Conservation (phyloP, 2,329 filamentous ascomycete species). For the Penicillium sp. region DNA sequence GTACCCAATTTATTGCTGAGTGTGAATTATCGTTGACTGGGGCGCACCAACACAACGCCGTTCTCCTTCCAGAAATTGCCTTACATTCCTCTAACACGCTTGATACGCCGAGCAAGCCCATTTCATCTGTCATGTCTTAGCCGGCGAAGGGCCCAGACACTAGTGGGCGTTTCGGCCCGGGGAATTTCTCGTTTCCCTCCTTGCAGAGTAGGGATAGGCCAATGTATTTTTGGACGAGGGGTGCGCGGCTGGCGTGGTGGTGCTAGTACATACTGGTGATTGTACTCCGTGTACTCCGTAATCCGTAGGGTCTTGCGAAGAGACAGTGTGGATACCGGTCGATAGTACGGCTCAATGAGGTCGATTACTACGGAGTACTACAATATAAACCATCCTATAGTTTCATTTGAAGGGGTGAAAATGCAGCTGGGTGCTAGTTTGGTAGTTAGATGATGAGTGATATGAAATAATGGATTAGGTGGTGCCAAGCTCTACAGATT, state of each 20-base stretch:
- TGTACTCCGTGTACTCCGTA: not conserved
- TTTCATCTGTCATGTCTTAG: not conserved
- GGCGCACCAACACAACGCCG: not conserved
- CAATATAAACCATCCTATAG: not conserved
- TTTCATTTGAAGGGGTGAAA: not conserved
- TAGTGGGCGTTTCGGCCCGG: not conserved
- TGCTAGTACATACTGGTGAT: not conserved
- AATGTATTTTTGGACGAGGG: not conserved
- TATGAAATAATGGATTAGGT: not conserved
- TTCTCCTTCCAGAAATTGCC: not conserved
- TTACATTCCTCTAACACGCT: not conserved
- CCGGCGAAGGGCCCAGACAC: not conserved
- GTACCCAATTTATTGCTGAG: not conserved
- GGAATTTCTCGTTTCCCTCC: constrained; percentile 7
- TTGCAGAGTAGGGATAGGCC: constrained; percentile 5
- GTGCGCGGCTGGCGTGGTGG: not conserved
- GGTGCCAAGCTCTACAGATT: not conserved
- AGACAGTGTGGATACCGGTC: not conserved
- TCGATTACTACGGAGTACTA: not conserved
- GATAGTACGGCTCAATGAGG: no score
- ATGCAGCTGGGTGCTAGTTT: not conserved
- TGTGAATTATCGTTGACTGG: not conserved
- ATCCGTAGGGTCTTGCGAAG: not conserved
- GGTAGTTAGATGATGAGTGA: not conserved
- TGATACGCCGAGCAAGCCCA: not conserved